A percentile compares a stretch with the other conserved stretches of the same genome.
phyloP scores from a whole-genome alignment of 306 rosid species.

The Medicago arabica region DNA sequence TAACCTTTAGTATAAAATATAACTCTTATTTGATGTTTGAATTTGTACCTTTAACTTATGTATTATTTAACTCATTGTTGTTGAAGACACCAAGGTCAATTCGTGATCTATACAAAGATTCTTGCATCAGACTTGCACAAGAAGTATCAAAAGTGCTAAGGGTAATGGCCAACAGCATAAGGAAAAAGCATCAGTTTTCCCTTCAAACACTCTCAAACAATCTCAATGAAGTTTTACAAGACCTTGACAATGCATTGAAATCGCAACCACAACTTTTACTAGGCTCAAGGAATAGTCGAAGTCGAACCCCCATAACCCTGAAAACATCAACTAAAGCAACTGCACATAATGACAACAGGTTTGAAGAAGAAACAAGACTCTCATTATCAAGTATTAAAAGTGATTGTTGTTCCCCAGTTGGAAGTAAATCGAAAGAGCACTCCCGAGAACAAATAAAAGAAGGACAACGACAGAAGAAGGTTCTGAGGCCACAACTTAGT shows the following conservation, averaged over 20 bases:
- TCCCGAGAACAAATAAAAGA: slow-evolving; percentile 43
- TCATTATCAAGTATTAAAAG: slow-evolving; percentile 59
- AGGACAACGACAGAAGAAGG: slow-evolving; percentile 50
- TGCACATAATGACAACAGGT: slow-evolving; percentile 41
- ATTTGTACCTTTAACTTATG: not conserved
- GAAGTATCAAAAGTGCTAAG: slow-evolving; percentile 71
- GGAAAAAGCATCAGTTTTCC: slow-evolving; percentile 67
- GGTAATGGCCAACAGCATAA: slow-evolving; percentile 71
- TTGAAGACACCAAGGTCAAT: slow-evolving; percentile 70
- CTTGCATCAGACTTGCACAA: slow-evolving; percentile 65
- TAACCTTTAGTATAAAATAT: not conserved
- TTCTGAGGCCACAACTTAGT: slow-evolving; percentile 72
- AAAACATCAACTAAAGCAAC: slow-evolving; percentile 53
- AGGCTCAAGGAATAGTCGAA: slow-evolving; percentile 57
- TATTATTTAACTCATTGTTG: not conserved
- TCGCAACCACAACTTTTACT: slow-evolving; percentile 81
- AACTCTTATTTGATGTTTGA: slow-evolving; percentile 8
- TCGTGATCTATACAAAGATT: slow-evolving; percentile 67
- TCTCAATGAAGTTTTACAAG: slow-evolving; percentile 67
- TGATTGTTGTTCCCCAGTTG: slow-evolving; percentile 51
- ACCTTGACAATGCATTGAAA: slow-evolving; percentile 72
- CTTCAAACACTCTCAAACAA: slow-evolving; percentile 63
- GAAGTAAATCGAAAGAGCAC: slow-evolving; percentile 49
- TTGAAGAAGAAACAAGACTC: slow-evolving; percentile 39
- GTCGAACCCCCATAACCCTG: slow-evolving; percentile 37